A percentile compares a stretch with the other conserved stretches of the same genome.
Evolutionary conservation across 352 stramenopile genomes (phyloP).

Genomic region (Phytophthora colocasiae): DNA sequence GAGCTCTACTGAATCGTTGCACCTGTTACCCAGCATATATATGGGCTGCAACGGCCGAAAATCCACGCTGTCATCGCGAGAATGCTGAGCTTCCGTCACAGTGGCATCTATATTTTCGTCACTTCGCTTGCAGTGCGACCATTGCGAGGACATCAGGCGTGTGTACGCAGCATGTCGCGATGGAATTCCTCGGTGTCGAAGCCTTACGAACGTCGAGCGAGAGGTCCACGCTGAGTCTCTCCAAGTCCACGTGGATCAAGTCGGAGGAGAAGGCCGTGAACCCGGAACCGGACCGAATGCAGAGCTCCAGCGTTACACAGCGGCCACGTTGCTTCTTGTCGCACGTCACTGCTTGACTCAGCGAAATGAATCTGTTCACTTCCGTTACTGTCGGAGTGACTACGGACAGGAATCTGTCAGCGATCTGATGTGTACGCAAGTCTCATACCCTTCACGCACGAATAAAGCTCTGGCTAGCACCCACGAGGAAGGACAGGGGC

Average conservation of each 20-base stretch:
- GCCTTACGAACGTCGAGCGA: neutral
- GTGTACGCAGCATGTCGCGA: slow-evolving; percentile 11
- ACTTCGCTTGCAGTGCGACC: slow-evolving; percentile 12
- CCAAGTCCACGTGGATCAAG: slow-evolving; percentile 9
- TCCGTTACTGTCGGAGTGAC: slow-evolving; percentile 5
- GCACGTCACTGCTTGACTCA: slow-evolving; percentile 9
- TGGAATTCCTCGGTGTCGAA: slow-evolving; percentile 1
- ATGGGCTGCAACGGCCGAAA: slow-evolving; percentile 17
- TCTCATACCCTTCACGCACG: slow-evolving; percentile 6
- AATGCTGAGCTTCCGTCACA: slow-evolving; percentile 20
- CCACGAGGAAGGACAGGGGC: slow-evolving; percentile 1
- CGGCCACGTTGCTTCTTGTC: neutral
- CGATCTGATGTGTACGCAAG: slow-evolving; percentile 17
- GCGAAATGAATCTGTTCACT: slow-evolving; percentile 2
- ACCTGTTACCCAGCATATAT: slow-evolving; percentile 18
- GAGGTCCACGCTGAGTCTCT: slow-evolving; percentile 1
- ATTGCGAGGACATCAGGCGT: slow-evolving; percentile 4
- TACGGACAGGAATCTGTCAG: slow-evolving; percentile 14
- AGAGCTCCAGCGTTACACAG: neutral
- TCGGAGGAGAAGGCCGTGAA: neutral
- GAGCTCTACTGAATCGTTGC: slow-evolving; percentile 7
- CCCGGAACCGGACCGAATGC: slow-evolving; percentile 10
- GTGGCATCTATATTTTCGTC: slow-evolving; percentile 7
- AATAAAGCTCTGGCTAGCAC: slow-evolving; percentile 6
- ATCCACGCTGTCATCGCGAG: slow-evolving; percentile 7